These are phyloP conservation scores for Vanrija humicola DNA, from an alignment of 1,284 basidiomycete genomes.

Conservation along the genomic window DNA sequence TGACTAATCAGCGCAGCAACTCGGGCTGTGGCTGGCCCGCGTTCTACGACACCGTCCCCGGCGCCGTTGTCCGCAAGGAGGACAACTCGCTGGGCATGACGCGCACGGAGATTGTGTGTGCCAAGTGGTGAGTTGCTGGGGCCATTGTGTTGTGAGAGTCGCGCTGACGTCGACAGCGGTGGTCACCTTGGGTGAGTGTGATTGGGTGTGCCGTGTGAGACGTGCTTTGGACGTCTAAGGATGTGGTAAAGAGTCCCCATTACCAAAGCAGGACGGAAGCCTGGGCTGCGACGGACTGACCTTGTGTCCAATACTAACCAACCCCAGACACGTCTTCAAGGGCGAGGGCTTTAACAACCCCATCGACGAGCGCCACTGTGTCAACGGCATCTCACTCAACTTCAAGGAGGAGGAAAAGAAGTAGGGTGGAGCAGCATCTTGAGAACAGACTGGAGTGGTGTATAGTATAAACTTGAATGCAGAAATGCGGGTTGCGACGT, in stretches of 20 bases:
- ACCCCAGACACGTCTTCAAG: slow-evolving; percentile 69
- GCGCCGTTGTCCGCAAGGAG: slow-evolving; percentile 65
- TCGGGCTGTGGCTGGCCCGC: slow-evolving; percentile 97
- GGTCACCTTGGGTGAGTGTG: slow-evolving; percentile 68
- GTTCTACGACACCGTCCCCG: slow-evolving; percentile 90
- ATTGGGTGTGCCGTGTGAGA: background rate
- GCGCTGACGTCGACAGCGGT: slow-evolving; percentile 57
- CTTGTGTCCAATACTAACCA: slow-evolving; percentile 1
- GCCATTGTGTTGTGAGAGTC: background rate
- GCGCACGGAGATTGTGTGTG: slow-evolving; percentile 47
- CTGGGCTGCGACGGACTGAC: background rate
- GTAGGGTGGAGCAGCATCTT: too few species aligned
- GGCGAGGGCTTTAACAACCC: slow-evolving; percentile 63
- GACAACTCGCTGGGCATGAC: slow-evolving; percentile 50
- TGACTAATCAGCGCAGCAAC: slow-evolving; percentile 49
- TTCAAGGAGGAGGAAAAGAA: slow-evolving; percentile 60
- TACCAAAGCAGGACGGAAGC: background rate
- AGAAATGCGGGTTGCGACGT: too few species aligned
- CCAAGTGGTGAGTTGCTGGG: slow-evolving; percentile 45
- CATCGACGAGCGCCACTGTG: slow-evolving; percentile 60
- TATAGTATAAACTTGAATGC: too few species aligned
- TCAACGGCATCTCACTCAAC: slow-evolving; percentile 81
- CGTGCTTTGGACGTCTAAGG: background rate
- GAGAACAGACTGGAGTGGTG: too few species aligned
- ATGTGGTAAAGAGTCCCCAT: background rate